Conservation (phyloP, 2,329 filamentous ascomycete species). For the Pleoardoris graminearum region DNA sequence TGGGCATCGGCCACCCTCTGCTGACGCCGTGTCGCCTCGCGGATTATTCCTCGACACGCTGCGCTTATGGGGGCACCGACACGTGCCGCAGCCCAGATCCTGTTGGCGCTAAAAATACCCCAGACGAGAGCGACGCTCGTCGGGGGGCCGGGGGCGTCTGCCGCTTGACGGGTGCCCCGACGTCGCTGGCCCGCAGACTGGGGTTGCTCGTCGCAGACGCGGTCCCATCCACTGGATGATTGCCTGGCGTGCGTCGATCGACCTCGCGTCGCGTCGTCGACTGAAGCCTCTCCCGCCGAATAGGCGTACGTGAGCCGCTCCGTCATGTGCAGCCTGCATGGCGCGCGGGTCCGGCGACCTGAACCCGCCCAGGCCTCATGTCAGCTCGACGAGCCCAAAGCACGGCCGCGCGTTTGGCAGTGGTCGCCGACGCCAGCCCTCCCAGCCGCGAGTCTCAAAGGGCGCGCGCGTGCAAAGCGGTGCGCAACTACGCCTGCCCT, state of each 20-base stretch:
- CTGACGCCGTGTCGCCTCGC: neutral
- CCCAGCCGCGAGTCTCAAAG: neutral
- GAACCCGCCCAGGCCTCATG: slow-evolving; percentile 27
- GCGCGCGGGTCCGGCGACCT: slow-evolving; percentile 30
- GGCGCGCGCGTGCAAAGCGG: neutral
- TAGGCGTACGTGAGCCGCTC: slow-evolving; percentile 26
- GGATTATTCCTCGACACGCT: neutral
- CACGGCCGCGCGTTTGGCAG: slow-evolving; percentile 23
- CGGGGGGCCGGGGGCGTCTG: no score
- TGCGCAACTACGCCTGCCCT: neutral
- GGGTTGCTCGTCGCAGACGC: neutral
- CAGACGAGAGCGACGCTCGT: neutral
- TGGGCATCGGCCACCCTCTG: slow-evolving; percentile 32
- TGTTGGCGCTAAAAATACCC: slow-evolving; percentile 33
- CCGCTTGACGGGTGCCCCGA: no score
- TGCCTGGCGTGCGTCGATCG: neutral
- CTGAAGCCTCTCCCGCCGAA: slow-evolving; percentile 27
- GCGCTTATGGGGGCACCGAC: slow-evolving; percentile 32
- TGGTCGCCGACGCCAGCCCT: slow-evolving; percentile 36
- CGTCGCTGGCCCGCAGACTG: slow-evolving; percentile 21
- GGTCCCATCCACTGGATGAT: no score
- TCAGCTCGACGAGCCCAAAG: slow-evolving; percentile 32
- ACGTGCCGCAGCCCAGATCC: slow-evolving; percentile 44
- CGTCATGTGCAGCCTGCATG: slow-evolving; percentile 42
- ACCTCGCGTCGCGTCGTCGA: neutral